A percentile compares a stretch with the other conserved stretches of the same genome.
Conservation (phyloP, 768 basidiomycete species). For the Trametes gibbosa region DNA sequence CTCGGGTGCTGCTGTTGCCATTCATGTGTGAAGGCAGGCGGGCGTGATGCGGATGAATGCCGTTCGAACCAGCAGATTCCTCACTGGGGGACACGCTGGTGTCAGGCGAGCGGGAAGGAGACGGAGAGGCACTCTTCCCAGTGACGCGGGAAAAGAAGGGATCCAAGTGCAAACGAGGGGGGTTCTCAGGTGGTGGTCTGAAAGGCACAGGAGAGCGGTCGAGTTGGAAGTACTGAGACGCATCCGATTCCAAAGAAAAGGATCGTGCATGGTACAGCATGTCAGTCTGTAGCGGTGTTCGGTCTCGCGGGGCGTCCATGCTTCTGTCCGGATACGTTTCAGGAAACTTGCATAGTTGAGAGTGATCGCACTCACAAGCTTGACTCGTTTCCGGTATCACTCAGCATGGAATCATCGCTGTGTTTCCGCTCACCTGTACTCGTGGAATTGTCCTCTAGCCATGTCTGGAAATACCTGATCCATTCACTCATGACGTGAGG, state of each 20-base stretch:
- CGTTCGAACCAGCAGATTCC: conserved; percentile 51
- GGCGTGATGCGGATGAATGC: conserved; percentile 30
- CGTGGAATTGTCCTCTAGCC: conserved; percentile 60
- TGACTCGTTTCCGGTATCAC: conserved; percentile 40
- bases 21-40: conserved; percentile 16
- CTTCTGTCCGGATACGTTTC: not conserved
- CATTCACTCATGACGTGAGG: conserved; percentile 63
- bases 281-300: conserved; percentile 6
- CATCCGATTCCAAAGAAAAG: conserved; percentile 59
- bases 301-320: conserved; percentile 5
- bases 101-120: conserved; percentile 51
- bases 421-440: conserved; percentile 34
- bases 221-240: conserved; percentile 46
- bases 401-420: conserved; percentile 47
- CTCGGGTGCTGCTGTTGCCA: conserved; percentile 28
- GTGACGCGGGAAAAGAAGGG: conserved; percentile 39
- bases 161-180: conserved; percentile 49
- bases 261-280: conserved; percentile 36
- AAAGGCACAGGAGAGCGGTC: conserved; percentile 31
- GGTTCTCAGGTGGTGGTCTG: conserved; percentile 32
- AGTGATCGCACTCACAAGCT: conserved; percentile 38
- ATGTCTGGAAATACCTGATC: conserved; percentile 68
- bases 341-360: too few species aligned
- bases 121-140: conserved; percentile 25
- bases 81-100: conserved; percentile 56